Evolutionary conservation across 2,329 filamentous ascomycete genomes (phyloP).

Genomic region (Rhexocercosporidium sp.): DNA sequence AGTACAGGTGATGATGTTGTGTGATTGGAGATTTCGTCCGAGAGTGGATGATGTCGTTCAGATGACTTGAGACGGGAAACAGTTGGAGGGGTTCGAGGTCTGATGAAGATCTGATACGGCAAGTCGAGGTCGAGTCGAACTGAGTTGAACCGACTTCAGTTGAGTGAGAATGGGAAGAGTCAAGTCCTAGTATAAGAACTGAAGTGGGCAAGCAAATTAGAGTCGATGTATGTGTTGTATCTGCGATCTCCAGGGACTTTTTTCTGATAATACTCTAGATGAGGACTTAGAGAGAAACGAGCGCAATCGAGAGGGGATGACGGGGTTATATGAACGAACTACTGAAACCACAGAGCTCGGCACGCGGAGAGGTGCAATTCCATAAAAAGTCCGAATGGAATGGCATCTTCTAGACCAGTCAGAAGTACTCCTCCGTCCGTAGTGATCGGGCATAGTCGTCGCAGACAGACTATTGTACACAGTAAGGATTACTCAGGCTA

Average conservation of each 20-base stretch:
- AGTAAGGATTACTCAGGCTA: slow-evolving; percentile 14
- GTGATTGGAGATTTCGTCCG: neutral
- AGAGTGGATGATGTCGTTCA: neutral
- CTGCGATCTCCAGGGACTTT: neutral
- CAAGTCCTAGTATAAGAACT: no score
- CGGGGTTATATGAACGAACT: slow-evolving; percentile 2
- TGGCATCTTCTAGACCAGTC: no score
- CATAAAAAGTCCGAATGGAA: neutral
- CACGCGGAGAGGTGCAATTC: neutral
- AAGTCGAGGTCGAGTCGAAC: neutral
- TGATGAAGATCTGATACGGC: neutral
- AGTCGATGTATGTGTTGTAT: no score
- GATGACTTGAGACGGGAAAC: neutral
- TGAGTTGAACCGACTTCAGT: no score
- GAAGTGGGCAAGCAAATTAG: no score
- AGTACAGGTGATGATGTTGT: slow-evolving; percentile 4
- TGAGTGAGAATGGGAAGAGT: no score
- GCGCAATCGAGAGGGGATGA: neutral
- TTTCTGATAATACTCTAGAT: neutral
- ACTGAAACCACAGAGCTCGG: neutral
- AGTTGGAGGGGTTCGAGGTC: neutral
- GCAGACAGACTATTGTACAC: no score
- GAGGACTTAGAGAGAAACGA: neutral
- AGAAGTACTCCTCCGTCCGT: no score
- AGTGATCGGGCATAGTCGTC: no score